Evolutionary conservation across 2,329 filamentous ascomycete species (phyloP).

Genomic region (Botryosphaeria agaves): DNA sequence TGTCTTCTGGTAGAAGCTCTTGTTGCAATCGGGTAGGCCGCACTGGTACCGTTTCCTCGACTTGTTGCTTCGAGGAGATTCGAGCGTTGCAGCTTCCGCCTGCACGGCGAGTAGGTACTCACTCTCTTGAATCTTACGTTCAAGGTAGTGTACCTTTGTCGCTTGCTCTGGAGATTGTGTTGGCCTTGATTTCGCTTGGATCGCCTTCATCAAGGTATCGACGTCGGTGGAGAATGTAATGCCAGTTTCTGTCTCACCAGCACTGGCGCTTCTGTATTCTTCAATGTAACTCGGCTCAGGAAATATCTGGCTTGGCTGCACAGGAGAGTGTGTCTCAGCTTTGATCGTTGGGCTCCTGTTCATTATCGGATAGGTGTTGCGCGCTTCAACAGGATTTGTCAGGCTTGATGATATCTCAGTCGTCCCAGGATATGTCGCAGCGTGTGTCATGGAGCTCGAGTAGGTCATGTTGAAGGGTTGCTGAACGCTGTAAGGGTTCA

Average conservation of each 20-base stretch:
- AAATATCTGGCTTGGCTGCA: conserved; percentile 22
- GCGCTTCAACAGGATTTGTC: too few relatives aligned
- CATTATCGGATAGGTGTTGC: conserved; percentile 8
- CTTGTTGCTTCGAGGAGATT: conserved; percentile 6
- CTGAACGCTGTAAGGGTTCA: not conserved
- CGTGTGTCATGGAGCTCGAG: conserved; percentile 1
- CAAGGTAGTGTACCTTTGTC: too few relatives aligned
- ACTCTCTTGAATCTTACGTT: conserved; percentile 8
- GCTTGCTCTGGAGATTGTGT: too few relatives aligned
- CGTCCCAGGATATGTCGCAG: conserved; percentile 1
- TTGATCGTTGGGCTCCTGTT: conserved; percentile 21
- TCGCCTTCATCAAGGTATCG: conserved; percentile 75
- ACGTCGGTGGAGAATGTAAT: conserved; percentile 63
- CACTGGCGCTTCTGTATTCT: conserved; percentile 28
- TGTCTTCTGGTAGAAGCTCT: conserved; percentile 80
- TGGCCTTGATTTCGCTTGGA: conserved; percentile 48
- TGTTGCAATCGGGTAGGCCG: conserved; percentile 53
- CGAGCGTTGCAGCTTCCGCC: too few relatives aligned
- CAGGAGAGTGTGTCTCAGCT: conserved; percentile 22
- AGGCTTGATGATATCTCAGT: not conserved
- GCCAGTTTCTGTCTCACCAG: conserved; percentile 20
- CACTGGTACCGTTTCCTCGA: conserved; percentile 56
- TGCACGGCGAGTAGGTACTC: conserved; percentile 12
- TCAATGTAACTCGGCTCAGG: conserved; percentile 14
- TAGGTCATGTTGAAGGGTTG: conserved; percentile 1